Evolutionary conservation across 345 rosid species (phyloP).

Genomic region (Eucalyptus brandiana): DNA sequence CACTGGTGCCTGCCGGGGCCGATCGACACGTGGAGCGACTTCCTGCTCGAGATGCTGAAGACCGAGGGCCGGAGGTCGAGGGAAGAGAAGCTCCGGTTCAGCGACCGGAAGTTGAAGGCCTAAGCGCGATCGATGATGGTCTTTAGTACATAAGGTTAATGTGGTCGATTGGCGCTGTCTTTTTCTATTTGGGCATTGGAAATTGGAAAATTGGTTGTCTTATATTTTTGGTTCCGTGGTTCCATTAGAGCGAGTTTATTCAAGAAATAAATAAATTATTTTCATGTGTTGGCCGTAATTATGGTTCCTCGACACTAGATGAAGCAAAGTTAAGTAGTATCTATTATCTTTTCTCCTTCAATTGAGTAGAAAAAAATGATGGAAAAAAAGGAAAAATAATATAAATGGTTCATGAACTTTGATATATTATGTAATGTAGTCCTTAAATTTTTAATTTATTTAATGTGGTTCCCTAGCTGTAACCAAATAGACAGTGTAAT

Average conservation of each 20-base stretch:
- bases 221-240: neutral
- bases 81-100: conserved; percentile 5
- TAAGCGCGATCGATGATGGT: neutral
- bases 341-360: neutral
- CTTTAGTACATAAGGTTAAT: neutral
- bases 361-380: neutral
- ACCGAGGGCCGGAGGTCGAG: conserved; percentile 33
- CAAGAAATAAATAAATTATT: neutral
- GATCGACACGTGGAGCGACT: conserved; percentile 68
- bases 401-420: neutral
- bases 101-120: neutral
- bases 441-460: no score
- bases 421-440: no score
- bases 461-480: neutral
- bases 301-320: neutral
- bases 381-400: neutral
- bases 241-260: neutral
- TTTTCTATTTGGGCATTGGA: neutral
- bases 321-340: neutral
- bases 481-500: neutral
- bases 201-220: neutral
- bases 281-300: neutral
- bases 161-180: neutral
- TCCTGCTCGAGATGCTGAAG: conserved; percentile 77
- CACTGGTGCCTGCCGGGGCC: conserved; percentile 98